phyloP scores from a whole-genome alignment of 75 land plant genomes.

The Sequoia sempervirens region DNA sequence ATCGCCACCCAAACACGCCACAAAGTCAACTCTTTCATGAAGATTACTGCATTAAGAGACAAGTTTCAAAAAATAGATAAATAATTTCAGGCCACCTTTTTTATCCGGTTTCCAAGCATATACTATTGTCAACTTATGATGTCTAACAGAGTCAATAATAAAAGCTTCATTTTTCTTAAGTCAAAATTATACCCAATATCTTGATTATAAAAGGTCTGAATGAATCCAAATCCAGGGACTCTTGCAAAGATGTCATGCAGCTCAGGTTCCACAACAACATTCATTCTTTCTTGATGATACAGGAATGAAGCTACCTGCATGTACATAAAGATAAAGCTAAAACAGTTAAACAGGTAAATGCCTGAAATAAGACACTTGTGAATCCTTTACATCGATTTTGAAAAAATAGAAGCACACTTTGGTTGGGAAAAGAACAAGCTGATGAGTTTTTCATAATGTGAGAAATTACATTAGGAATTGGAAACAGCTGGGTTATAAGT shows the following conservation, averaged over 20 bases:
- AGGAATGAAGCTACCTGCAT: conserved; percentile 86
- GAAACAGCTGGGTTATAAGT: background rate
- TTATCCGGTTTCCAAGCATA: background rate
- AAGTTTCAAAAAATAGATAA: background rate
- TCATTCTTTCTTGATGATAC: conserved; percentile 86
- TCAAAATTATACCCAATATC: conserved; percentile 59
- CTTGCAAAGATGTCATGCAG: conserved; percentile 95
- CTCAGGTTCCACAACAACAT: conserved; percentile 96
- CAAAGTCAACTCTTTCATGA: no score
- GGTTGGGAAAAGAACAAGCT: background rate
- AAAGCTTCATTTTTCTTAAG: background rate
- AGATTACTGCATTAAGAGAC: no score
- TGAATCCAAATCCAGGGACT: conserved; percentile 92
- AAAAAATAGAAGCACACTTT: background rate
- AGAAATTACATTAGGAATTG: background rate
- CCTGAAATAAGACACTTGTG: background rate
- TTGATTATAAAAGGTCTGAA: conserved; percentile 92
- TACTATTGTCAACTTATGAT: background rate
- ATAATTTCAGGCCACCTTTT: background rate
- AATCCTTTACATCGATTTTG: background rate
- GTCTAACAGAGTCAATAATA: background rate
- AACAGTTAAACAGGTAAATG: background rate
- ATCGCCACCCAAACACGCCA: conserved; percentile 98
- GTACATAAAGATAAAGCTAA: conserved; percentile 1
- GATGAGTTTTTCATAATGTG: background rate